Evolutionary conservation across 2,329 filamentous ascomycete genomes (phyloP), one percentile per base, ranked within the genome.

Genomic region (Aspergillus fructus): DNA sequence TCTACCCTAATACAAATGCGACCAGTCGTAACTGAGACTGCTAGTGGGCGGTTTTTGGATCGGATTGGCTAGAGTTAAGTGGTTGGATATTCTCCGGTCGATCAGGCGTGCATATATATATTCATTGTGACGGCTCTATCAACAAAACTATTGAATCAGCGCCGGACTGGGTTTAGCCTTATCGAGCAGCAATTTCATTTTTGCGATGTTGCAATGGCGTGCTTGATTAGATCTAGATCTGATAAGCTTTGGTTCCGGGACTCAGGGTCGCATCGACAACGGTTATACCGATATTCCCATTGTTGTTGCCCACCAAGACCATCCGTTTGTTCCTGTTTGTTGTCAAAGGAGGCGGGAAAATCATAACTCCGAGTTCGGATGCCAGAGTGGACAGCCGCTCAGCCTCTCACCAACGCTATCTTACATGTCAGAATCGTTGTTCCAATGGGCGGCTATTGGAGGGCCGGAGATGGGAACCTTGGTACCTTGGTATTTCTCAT

Each of bases 1-100:
- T 93, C 93, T 43, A 91, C 91, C 0, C 90, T 90, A 70, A 96
- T 88, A 69, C 87, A 89, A 53, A 96, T 88, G 33, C 90, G 82
- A 3, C 85, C 79, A 4, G 81, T 68, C 13, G 74, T 67, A 45
- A 86, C 76, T 2, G 76, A 71, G 79, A 82, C 41, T 96, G 78
- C 89, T 90, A 96, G 40, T 74, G 69, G 3, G 90, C 87, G 34
- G 96, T 75, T 41, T 84, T 81, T n/a, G 21, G 21, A 6, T 19
- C 6, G 41, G 49, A 4, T 40, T 8, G 23, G 37, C 9, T 55
- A 41, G 39, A 24, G 50, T 56, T 27, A 55, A 37, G n/a, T 33
- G 46, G 48, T 13, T 24, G 23, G n/a, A 12, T 50, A 40, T 42
- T 40, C 19, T 42, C 48, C 37, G 48, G 15, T 6, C 21, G 17